These are phyloP conservation scores for Leccinum glutinopallens DNA, from an alignment of 1,284 basidiomycete species.

Conservation along the genomic window DNA sequence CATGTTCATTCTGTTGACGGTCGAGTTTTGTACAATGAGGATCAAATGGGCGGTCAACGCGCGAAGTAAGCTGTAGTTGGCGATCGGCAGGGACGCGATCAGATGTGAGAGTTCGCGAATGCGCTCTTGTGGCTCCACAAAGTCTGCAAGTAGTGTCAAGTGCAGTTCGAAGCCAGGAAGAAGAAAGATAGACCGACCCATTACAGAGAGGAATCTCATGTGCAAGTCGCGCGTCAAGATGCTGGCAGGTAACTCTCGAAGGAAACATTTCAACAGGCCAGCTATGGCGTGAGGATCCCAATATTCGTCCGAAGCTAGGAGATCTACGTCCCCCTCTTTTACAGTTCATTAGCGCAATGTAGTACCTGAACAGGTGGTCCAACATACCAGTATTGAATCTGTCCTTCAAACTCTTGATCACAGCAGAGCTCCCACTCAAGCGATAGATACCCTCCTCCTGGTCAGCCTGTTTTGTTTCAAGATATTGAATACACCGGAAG, in stretches of 20 bases:
- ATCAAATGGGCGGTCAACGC: constrained; percentile 96
- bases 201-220: constrained; percentile 84
- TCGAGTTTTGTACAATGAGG: constrained; percentile 88
- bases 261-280: constrained; percentile 87
- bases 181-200: constrained; percentile 60
- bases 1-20: constrained; percentile 98
- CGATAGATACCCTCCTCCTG: constrained; percentile 98
- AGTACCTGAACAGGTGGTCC: constrained; percentile 8
- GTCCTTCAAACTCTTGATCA: constrained; percentile 93
- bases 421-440: constrained; percentile 88
- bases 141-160: constrained; percentile 54
- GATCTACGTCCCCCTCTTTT: constrained; percentile 88
- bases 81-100: constrained; percentile 84
- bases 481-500: constrained; percentile 90
- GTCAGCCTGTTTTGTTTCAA: constrained; percentile 89
- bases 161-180: constrained; percentile 7
- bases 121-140: constrained; percentile 85
- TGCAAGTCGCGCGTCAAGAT: constrained; percentile 92
- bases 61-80: constrained; percentile 93
- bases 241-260: constrained; percentile 89
- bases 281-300: constrained; percentile 97
- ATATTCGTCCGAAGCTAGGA: constrained; percentile 83
- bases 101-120: constrained; percentile 86
- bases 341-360: constrained; percentile 19
- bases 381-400: constrained; percentile 84